Conservation (phyloP, 805 yeast genomes). For the Candida dendrica region DNA sequence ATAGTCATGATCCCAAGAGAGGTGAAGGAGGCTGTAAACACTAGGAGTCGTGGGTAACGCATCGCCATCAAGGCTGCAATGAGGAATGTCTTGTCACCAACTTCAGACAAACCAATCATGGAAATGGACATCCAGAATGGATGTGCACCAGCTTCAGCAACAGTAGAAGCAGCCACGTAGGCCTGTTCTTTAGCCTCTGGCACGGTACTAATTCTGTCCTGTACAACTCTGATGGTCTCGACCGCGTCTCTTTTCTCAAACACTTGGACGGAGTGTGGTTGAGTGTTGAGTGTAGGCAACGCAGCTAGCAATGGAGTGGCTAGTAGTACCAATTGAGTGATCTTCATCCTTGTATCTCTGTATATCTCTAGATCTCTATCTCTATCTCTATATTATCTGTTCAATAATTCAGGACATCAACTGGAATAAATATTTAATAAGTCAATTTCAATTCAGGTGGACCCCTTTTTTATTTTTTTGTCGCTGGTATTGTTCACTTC, state of each 20-base stretch:
- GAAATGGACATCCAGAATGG: conserved; percentile 73
- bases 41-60: conserved; percentile 78
- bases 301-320: background rate
- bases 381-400: no score
- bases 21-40: conserved; percentile 78
- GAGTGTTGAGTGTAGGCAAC: background rate
- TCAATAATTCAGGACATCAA: no score
- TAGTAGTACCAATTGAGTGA: background rate
- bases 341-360: no score
- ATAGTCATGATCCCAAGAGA: conserved; percentile 89
- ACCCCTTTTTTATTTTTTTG: no score
- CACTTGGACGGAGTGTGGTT: background rate
- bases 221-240: background rate
- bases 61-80: conserved; percentile 98
- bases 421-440: no score
- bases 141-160: background rate
- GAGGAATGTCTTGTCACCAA: conserved; percentile 95
- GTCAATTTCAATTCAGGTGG: no score
- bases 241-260: background rate
- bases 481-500: no score
- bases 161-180: no score
- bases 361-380: no score
- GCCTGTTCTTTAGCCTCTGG: background rate
- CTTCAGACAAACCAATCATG: conserved; percentile 90
- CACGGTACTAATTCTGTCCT: background rate